These are phyloP conservation scores for Margaritispora aquatica DNA, from an alignment of 495 filamentous ascomycete species.

Conservation along the genomic window DNA sequence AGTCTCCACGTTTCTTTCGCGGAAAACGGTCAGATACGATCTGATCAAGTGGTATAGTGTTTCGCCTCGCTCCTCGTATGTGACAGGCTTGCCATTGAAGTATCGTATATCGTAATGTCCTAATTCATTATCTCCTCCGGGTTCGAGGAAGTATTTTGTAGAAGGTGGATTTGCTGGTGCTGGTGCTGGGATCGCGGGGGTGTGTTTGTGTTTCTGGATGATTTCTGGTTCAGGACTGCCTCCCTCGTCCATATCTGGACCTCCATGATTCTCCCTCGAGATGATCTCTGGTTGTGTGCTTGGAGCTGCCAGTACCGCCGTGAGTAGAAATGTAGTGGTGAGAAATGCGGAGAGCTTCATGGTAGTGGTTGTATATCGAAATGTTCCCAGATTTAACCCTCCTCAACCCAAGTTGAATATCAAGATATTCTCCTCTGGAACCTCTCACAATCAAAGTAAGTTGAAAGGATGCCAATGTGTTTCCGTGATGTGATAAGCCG, in stretches of 20 bases:
- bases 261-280: not conserved
- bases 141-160: slow-evolving; percentile 38
- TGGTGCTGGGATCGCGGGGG: not conserved
- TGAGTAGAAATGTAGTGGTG: slow-evolving; percentile 7
- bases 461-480: not conserved
- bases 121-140: slow-evolving; percentile 47
- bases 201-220: not conserved
- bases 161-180: not conserved
- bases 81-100: slow-evolving; percentile 49
- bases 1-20: slow-evolving; percentile 60
- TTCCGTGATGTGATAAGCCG: not conserved
- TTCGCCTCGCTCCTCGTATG: slow-evolving; percentile 56
- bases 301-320: slow-evolving; percentile 1
- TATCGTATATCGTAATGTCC: slow-evolving; percentile 70
- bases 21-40: slow-evolving; percentile 64
- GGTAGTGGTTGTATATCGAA: not conserved
- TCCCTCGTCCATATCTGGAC: not conserved
- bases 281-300: not conserved
- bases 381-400: not conserved
- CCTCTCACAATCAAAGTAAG: not conserved
- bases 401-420: not conserved
- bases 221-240: not conserved
- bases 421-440: too few relatives aligned
- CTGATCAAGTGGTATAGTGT: slow-evolving; percentile 63
- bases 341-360: slow-evolving; percentile 5